Percentiles rank a stretch among this genome's conserved stretches.
Evolutionary conservation across 495 filamentous ascomycete species (phyloP).

Genomic region (Pseudoneurospora amorphoporcata): DNA sequence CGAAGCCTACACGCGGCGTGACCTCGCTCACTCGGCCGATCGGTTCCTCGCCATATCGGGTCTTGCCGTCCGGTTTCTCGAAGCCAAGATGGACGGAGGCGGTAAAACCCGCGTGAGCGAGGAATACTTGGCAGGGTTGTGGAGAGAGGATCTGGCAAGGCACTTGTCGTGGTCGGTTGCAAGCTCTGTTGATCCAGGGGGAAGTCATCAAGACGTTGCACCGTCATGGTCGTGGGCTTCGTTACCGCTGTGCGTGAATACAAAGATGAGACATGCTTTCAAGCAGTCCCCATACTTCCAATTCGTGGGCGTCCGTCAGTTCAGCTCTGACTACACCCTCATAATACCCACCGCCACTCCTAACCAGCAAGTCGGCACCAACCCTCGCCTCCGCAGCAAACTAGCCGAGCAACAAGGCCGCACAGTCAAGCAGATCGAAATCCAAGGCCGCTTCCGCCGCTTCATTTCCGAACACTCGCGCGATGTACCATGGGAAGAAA

Average conservation of each 20-base stretch:
- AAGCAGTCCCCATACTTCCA: constrained; percentile 13
- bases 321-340: background rate
- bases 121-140: constrained; percentile 21
- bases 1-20: constrained; percentile 20
- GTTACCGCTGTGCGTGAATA: constrained; percentile 13
- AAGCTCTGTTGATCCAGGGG: constrained; percentile 5
- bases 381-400: constrained; percentile 1
- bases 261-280: constrained; percentile 14
- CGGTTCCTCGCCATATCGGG: constrained; percentile 23
- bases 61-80: constrained; percentile 24
- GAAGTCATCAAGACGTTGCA: constrained; percentile 16
- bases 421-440: constrained; percentile 14
- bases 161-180: constrained; percentile 21
- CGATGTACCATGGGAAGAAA: constrained; percentile 10
- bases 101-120: constrained; percentile 10
- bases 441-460: constrained; percentile 18
- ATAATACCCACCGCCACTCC: background rate
- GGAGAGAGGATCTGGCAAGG: constrained; percentile 19
- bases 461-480: constrained; percentile 12
- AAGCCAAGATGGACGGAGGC: constrained; percentile 14
- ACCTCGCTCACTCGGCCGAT: constrained; percentile 18
- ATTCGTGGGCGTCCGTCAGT: constrained; percentile 6
- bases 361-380: background rate
- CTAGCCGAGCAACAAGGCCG: constrained; percentile 16
- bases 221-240: constrained; percentile 26